phyloP scores from a whole-genome alignment of 176 grass and related monocot species.

The Cenchrus americanus region DNA sequence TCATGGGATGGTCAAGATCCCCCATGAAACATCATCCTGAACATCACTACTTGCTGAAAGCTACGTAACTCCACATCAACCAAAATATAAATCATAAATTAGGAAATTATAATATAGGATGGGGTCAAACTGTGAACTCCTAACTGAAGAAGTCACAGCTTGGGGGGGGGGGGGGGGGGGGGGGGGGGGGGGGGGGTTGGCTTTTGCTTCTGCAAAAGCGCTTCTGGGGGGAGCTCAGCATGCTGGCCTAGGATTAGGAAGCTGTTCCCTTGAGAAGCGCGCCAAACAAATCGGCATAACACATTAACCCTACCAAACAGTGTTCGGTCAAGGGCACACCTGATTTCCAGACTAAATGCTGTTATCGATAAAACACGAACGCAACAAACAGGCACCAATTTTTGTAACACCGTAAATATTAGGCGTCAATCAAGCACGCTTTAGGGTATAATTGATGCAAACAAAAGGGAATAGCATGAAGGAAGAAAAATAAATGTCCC shows the following conservation, averaged over 20 bases:
- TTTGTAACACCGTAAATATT: not conserved
- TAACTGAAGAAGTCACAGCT: not conserved
- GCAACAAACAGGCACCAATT: too few species aligned
- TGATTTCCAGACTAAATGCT: not conserved
- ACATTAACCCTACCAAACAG: not conserved
- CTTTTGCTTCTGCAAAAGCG: too few species aligned
- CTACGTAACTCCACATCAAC: not conserved
- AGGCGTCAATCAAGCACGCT: not conserved
- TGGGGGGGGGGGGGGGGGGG: too few species aligned
- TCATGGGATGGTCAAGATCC: not conserved
- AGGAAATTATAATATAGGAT: not conserved
- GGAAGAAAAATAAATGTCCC: not conserved
- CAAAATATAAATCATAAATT: not conserved
- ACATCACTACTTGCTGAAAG: not conserved
- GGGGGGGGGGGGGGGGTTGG: too few species aligned
- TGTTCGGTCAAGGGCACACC: not conserved
- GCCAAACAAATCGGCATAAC: not conserved
- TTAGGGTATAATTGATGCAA: not conserved
- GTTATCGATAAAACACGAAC: not conserved
- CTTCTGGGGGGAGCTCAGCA: too few species aligned
- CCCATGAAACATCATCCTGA: not conserved
- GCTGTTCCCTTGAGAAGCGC: too few species aligned
- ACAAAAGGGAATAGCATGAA: not conserved
- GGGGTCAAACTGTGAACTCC: not conserved
- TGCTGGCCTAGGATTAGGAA: too few species aligned